Evolutionary conservation across 345 rosid genomes (phyloP).

Genomic region (Gossypium thurberi): DNA sequence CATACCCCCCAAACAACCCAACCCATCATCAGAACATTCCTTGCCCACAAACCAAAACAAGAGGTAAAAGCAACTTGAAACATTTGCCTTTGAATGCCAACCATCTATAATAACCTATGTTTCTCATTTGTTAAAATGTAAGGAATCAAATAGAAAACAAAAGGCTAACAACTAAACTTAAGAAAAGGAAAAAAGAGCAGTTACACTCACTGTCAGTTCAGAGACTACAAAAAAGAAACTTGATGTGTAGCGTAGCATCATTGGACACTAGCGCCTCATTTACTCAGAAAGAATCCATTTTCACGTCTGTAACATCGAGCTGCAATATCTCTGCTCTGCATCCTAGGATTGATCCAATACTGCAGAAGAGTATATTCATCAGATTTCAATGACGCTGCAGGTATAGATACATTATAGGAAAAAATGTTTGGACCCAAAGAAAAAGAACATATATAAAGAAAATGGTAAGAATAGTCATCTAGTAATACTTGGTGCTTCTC

Average conservation of each 20-base stretch:
- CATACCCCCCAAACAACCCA: background rate
- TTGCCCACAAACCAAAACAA: background rate
- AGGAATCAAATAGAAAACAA: background rate
- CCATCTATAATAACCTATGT: background rate
- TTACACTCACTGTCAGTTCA: too few relatives aligned
- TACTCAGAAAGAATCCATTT: conserved; percentile 64
- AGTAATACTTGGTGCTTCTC: background rate
- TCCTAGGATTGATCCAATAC: conserved; percentile 74
- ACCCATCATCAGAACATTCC: background rate
- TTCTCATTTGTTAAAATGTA: background rate
- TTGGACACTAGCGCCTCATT: conserved; percentile 1
- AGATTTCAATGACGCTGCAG: background rate
- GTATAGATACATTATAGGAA: background rate
- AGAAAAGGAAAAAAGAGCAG: too few relatives aligned
- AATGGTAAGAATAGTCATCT: background rate
- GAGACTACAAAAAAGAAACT: background rate
- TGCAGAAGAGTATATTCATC: conserved; percentile 19
- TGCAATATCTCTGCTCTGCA: conserved; percentile 92
- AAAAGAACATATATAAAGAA: background rate
- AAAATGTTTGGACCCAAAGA: background rate
- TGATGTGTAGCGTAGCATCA: background rate
- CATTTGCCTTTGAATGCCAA: conserved; percentile 23
- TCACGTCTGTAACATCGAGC: conserved; percentile 87
- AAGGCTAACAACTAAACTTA: background rate
- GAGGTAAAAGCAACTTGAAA: background rate